phyloP scores from a whole-genome alignment of 768 basidiomycete species.

The Lactarius sp. region DNA sequence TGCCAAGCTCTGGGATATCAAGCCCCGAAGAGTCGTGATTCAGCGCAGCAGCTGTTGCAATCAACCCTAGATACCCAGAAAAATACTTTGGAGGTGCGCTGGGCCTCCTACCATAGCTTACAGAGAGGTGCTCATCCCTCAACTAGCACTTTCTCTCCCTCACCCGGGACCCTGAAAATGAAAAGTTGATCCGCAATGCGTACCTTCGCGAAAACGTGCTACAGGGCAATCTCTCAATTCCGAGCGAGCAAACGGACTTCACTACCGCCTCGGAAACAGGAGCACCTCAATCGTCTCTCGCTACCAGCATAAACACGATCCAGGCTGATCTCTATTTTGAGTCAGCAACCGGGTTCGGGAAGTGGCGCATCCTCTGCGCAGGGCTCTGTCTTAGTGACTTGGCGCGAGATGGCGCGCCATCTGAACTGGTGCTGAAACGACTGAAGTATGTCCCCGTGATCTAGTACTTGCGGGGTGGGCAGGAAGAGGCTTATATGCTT shows the following conservation, averaged over 20 bases:
- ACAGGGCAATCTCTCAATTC: constrained; percentile 7
- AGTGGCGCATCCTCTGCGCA: constrained; percentile 14
- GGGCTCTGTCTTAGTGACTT: background rate
- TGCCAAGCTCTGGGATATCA: constrained; percentile 2
- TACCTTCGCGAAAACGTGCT: constrained; percentile 15
- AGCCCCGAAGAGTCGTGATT: constrained; percentile 1
- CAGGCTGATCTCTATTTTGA: constrained; percentile 19
- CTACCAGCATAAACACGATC: background rate
- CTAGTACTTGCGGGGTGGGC: background rate
- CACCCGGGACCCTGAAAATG: background rate
- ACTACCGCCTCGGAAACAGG: background rate
- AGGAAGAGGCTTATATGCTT: background rate
- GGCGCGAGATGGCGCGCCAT: background rate
- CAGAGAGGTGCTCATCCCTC: background rate
- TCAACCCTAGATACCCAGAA: constrained; percentile 4
- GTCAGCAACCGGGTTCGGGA: constrained; percentile 2
- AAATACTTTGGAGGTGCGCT: constrained; percentile 3
- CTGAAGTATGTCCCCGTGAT: constrained; percentile 6
- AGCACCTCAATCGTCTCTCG: background rate
- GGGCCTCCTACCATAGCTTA: background rate
- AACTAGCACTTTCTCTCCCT: background rate
- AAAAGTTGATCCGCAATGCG: background rate
- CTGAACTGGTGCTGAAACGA: background rate
- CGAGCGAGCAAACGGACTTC: background rate
- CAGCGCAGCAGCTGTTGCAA: background rate